Base-by-base conservation (phyloP, 2,329 filamentous ascomycete genomes). In the Phaeosphaeriaceae sp. region DNA sequence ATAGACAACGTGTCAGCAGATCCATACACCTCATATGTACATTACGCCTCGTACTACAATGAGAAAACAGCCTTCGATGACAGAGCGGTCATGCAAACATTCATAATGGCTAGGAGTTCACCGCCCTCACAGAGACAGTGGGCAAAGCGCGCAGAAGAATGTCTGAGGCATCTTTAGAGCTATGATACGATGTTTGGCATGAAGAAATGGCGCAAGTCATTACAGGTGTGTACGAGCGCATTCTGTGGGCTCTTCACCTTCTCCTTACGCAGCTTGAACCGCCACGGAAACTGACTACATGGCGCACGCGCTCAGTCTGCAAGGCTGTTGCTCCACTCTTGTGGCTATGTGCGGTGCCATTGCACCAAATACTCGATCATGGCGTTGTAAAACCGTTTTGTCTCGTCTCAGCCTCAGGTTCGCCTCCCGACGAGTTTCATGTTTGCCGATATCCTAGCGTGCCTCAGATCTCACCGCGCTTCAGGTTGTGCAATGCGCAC, bases 401-500 rank as follows among this genome's bases (percentile, higher is more conserved):
- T 49, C 26, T 49, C 26, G 26, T 21, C 24, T 30, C 28, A 30
- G 48, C 48, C 48, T 49, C 48, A 49, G 48, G 48, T 49, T n/a
- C 17, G 26, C 15, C n/a, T 35, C 28, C 35, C 35, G 35, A 40
- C 4, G 35, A 30, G 48, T 28, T 28, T 49, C 48, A 49, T 24
- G 48, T 49, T 49, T 49, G 26, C 48, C 48, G 48, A 49, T 7
- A 30, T 49, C 48, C 26, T 30, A 11, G 48, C 48, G n/a, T 49
- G 26, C 58, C 52, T 58, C 58, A 61, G 58, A 55, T 54, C 57
- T 52, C 58, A 53, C 23, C 17, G 46, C 58, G 58, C 61, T 48
- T 63, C 51, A 56, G 49, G 49, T 48, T 28, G 55, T 52, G 23
- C 48, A 58, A 59, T 58, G 58, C 61, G 32, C 50, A 56, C 26